Conservation (phyloP, 805 yeast species). For the Starmerella floricola region DNA sequence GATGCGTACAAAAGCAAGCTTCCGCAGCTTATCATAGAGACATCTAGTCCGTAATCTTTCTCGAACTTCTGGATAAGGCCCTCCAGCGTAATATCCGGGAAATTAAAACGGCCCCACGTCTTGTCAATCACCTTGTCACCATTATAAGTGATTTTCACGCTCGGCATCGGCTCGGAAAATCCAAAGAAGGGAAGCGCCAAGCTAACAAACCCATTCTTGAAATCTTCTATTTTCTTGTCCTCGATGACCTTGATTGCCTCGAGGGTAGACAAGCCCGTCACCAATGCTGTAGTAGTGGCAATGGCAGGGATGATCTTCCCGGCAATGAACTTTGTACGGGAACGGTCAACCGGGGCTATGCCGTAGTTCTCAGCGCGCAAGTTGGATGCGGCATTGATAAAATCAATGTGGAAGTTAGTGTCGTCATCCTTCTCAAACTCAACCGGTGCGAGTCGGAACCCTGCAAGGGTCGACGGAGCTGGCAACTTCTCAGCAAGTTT, state of each 20-base stretch:
- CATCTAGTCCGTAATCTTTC: slow-evolving; percentile 69
- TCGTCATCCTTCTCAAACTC: slow-evolving; percentile 98
- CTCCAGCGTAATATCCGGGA: slow-evolving; percentile 56
- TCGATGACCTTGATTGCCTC: slow-evolving; percentile 87
- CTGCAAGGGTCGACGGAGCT: slow-evolving; percentile 75
- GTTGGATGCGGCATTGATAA: slow-evolving; percentile 90
- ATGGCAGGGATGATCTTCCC: slow-evolving; percentile 98
- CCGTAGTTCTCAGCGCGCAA: slow-evolving; percentile 86
- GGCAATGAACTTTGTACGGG: slow-evolving; percentile 91
- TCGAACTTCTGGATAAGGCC: slow-evolving; percentile 65
- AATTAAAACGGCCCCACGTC: slow-evolving; percentile 91
- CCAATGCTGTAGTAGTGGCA: slow-evolving; percentile 97
- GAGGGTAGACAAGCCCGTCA: slow-evolving; percentile 84
- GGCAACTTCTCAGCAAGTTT: slow-evolving; percentile 69
- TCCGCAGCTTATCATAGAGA: slow-evolving; percentile 85
- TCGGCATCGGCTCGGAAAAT: slow-evolving; percentile 88
- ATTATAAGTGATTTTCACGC: slow-evolving; percentile 72
- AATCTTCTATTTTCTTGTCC: slow-evolving; percentile 65
- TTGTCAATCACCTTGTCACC: slow-evolving; percentile 60
- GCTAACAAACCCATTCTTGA: slow-evolving; percentile 84
- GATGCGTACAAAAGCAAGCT: slow-evolving; percentile 83
- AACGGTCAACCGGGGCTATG: slow-evolving; percentile 77
- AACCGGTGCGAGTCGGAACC: slow-evolving; percentile 74
- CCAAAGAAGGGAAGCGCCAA: slow-evolving; percentile 93
- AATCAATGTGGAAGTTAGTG: slow-evolving; percentile 89